A percentile compares a stretch with the other conserved stretches of the same genome.
Conservation (phyloP, 2,329 filamentous ascomycete genomes). For the Phialocephala subalpina region DNA sequence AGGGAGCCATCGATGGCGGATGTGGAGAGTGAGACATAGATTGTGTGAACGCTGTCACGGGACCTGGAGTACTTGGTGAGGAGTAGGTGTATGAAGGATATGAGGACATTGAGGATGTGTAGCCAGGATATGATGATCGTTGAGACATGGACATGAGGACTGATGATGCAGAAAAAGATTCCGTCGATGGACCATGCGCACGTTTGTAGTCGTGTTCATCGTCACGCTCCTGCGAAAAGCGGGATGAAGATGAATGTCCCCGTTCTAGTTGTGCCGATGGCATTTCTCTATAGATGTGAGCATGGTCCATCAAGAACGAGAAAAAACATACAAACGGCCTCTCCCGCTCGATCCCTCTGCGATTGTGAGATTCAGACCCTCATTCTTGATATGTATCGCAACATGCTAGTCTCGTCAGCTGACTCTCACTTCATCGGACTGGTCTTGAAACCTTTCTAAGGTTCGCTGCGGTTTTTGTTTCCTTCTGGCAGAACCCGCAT, state of each 20-base stretch:
- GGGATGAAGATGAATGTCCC: conserved; percentile 22
- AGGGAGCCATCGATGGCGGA: neutral
- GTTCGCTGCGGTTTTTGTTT: conserved; percentile 42
- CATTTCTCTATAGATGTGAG: conserved; percentile 31
- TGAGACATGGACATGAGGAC: conserved; percentile 33
- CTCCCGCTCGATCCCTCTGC: conserved; percentile 40
- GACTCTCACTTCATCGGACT: conserved; percentile 8
- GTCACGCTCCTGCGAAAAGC: conserved; percentile 26
- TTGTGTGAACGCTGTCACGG: neutral
- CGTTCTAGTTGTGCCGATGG: conserved; percentile 22
- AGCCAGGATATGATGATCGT: conserved; percentile 21
- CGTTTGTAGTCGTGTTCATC: conserved; percentile 18
- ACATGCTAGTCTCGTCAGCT: conserved; percentile 37
- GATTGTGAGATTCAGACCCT: conserved; percentile 38
- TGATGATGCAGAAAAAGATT: conserved; percentile 33
- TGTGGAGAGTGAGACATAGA: conserved; percentile 9
- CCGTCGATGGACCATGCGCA: conserved; percentile 7
- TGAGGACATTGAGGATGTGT: conserved; percentile 15
- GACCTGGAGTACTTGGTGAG: neutral
- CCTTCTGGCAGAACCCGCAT: conserved; percentile 43
- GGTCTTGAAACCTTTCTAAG: conserved; percentile 37
- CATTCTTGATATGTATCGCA: conserved; percentile 43
- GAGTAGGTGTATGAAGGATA: conserved; percentile 15
- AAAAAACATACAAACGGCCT: conserved; percentile 38
- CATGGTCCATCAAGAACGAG: neutral